A percentile compares a stretch with the other conserved stretches of the same genome.
Conservation (phyloP, 305 asterid genomes). For the Stenogyne calaminthoides region DNA sequence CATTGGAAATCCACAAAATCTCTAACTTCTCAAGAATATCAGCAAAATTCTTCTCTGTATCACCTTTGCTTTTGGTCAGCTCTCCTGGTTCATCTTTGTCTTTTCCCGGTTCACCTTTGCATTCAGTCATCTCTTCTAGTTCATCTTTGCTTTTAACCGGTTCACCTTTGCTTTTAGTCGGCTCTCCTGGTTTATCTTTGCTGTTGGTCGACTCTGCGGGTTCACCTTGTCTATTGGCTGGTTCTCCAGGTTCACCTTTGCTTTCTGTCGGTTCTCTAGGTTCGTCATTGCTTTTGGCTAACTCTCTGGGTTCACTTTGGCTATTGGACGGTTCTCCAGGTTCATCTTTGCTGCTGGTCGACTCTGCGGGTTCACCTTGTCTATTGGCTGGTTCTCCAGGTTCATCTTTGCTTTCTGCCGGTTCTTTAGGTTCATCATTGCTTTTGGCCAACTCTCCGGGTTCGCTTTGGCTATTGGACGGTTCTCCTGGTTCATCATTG, state of each 20-base stretch:
- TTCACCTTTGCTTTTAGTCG: background rate
- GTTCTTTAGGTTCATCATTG: background rate
- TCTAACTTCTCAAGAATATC: constrained; percentile 18
- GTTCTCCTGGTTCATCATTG: background rate
- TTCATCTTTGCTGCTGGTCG: background rate
- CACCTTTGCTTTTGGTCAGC: background rate
- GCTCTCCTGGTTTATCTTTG: background rate
- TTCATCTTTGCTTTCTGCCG: background rate
- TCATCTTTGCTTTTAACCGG: background rate
- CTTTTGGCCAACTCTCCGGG: background rate
- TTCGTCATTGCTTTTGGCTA: too few relatives aligned
- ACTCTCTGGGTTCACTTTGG: background rate
- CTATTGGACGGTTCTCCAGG: background rate
- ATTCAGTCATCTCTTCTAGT: background rate
- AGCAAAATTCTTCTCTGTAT: background rate
- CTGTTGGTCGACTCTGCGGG: background rate
- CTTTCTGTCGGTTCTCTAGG: too few relatives aligned
- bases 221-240: background rate
- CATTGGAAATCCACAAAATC: constrained; percentile 38
- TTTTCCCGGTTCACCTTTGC: too few relatives aligned
- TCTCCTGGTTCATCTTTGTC: background rate
- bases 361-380: background rate
- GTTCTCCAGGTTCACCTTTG: too few relatives aligned
- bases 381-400: too few relatives aligned
- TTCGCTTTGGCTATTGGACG: background rate